These are phyloP conservation scores for Cyberlindnera euphorbiae DNA, from an alignment of 805 yeast genomes.

Conservation along the genomic window DNA sequence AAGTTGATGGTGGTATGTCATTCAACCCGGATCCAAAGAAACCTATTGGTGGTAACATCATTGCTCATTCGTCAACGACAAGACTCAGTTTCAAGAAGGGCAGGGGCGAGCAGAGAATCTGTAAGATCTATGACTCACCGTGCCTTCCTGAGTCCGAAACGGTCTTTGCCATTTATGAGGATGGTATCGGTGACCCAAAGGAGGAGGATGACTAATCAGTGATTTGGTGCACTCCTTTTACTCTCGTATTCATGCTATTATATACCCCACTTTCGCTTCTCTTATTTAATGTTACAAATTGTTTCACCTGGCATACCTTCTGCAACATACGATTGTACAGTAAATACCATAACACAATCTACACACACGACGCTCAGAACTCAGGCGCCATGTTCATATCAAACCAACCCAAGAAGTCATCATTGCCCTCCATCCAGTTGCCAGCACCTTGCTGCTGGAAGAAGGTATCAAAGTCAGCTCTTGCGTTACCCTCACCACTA, in stretches of 20 bases:
- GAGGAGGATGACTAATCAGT: conserved; percentile 41
- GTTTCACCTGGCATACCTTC: not conserved
- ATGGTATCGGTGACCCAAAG: conserved; percentile 94
- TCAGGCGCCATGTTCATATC: conserved; percentile 73
- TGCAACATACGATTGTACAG: not conserved
- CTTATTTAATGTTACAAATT: not conserved
- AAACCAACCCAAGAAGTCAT: conserved; percentile 93
- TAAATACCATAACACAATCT: conserved; percentile 7
- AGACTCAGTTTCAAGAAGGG: conserved; percentile 88
- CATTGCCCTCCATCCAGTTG: conserved; percentile 77
- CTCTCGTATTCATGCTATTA: too few relatives aligned
- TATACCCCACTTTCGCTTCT: not conserved
- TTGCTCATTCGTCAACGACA: conserved; percentile 96
- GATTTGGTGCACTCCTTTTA: too few relatives aligned
- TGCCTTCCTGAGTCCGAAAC: conserved; percentile 95
- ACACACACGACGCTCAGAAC: too few relatives aligned
- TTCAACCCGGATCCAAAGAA: conserved; percentile 96
- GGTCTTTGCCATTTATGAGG: conserved; percentile 92
- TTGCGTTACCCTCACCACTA: conserved; percentile 17
- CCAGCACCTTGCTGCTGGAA: conserved; percentile 81
- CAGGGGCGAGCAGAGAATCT: conserved; percentile 84
- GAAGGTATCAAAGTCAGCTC: conserved; percentile 46
- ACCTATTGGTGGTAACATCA: conserved; percentile 97
- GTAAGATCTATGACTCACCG: conserved; percentile 94
- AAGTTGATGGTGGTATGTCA: conserved; percentile 80